Percentiles rank a stretch among this genome's conserved stretches.
Conservation (phyloP, 1,284 basidiomycete genomes). For the Butyriboletus appendiculatus region DNA sequence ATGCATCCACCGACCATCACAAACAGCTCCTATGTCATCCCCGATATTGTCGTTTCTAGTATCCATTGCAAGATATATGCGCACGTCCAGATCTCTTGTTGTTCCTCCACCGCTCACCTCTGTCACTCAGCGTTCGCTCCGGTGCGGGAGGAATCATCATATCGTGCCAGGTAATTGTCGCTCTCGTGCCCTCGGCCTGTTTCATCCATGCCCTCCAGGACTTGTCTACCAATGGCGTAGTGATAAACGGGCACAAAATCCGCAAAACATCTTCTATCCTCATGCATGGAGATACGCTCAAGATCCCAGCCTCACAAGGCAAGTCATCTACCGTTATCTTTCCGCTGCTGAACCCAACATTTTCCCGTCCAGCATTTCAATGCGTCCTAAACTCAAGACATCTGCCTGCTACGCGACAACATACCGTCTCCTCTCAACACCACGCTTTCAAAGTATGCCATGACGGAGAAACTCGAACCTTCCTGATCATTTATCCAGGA, state of each 20-base stretch:
- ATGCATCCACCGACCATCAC: slow-evolving; percentile 5
- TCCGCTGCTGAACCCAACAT: background rate
- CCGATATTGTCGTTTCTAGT: slow-evolving; percentile 58
- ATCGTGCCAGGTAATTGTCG: slow-evolving; percentile 62
- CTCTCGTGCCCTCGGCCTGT: background rate
- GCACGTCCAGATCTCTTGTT: slow-evolving; percentile 39
- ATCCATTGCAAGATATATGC: slow-evolving; percentile 80
- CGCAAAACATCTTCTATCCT: slow-evolving; percentile 65
- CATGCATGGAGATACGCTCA: slow-evolving; percentile 70
- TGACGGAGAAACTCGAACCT: slow-evolving; percentile 2
- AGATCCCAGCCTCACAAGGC: slow-evolving; percentile 68
- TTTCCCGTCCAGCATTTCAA: slow-evolving; percentile 54
- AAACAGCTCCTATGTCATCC: slow-evolving; percentile 48
- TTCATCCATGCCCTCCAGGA: slow-evolving; percentile 47
- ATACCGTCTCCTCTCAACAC: slow-evolving; percentile 58
- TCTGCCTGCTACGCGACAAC: slow-evolving; percentile 48
- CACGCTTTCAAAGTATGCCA: slow-evolving; percentile 51
- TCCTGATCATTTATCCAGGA: slow-evolving; percentile 34
- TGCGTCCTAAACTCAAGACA: slow-evolving; percentile 61
- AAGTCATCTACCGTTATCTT: slow-evolving; percentile 5
- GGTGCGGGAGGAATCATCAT: slow-evolving; percentile 70
- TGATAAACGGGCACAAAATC: slow-evolving; percentile 69
- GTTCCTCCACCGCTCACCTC: background rate
- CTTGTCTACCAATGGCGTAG: slow-evolving; percentile 74
- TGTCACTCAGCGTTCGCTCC: slow-evolving; percentile 51